Conservation (phyloP, 371 early-diverging fungal genomes). For the Funneliformis caledonium region DNA sequence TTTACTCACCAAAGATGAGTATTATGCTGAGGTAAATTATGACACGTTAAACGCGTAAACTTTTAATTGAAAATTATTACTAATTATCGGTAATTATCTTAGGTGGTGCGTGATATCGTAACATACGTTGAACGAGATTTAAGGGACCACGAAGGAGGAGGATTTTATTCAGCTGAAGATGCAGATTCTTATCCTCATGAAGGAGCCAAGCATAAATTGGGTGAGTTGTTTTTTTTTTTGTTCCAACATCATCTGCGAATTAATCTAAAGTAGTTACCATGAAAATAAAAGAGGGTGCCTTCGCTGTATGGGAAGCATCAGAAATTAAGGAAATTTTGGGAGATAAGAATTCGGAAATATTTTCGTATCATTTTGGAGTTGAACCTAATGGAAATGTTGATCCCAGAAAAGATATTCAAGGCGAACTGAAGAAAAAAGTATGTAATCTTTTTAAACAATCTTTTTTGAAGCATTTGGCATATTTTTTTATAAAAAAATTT, state of each 20-base stretch:
- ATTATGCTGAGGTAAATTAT: conserved; percentile 49
- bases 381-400: conserved; percentile 63
- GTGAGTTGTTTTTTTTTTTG: conserved; percentile 42
- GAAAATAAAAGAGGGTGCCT: conserved; percentile 63
- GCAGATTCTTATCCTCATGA: conserved; percentile 65
- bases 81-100: neutral
- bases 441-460: neutral
- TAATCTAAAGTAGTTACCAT: neutral
- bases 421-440: conserved; percentile 63
- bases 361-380: conserved; percentile 57
- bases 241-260: neutral
- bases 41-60: neutral
- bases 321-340: conserved; percentile 57
- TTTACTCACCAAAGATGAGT: conserved; percentile 54
- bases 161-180: conserved; percentile 75
- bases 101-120: conserved; percentile 59
- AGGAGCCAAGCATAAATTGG: conserved; percentile 52
- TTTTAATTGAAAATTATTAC: neutral
- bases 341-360: conserved; percentile 48
- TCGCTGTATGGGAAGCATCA: conserved; percentile 63
- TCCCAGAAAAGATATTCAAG: conserved; percentile 62
- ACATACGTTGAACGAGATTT: conserved; percentile 61
- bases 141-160: conserved; percentile 52
- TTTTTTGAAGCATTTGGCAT: neutral
- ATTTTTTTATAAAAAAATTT: neutral